Percentiles rank a stretch among this genome's conserved stretches.
Conservation (phyloP, 306 rosid species). For the Sophora flavescens region DNA sequence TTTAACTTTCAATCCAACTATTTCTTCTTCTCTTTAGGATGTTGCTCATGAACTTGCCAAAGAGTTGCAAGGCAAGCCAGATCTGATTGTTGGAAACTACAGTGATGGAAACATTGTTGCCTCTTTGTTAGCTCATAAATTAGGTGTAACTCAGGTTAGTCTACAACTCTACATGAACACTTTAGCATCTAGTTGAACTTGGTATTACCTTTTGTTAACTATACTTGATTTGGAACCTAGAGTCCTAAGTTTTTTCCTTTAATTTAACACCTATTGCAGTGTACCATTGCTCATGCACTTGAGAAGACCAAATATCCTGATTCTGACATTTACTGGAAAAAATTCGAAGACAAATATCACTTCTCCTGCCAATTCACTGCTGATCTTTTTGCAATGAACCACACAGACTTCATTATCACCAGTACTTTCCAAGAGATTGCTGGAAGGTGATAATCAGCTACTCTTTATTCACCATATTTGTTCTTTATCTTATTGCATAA, state of each 20-base stretch:
- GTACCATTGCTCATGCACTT: slow-evolving; percentile 98
- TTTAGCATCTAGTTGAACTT: not conserved
- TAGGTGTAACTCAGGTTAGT: slow-evolving; percentile 93
- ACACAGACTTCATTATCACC: slow-evolving; percentile 96
- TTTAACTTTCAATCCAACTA: not conserved
- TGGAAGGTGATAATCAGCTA: slow-evolving; percentile 72
- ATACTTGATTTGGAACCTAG: not conserved
- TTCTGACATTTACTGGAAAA: slow-evolving; percentile 96
- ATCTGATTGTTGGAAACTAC: slow-evolving; percentile 96
- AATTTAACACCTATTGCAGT: slow-evolving; percentile 52
- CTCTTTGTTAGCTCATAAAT: slow-evolving; percentile 85
- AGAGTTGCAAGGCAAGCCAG: slow-evolving; percentile 95
- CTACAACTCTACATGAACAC: slow-evolving; percentile 36
- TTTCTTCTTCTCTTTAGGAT: slow-evolving; percentile 62
- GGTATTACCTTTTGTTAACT: not conserved
- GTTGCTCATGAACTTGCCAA: slow-evolving; percentile 81
- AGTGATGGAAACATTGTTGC: slow-evolving; percentile 99
- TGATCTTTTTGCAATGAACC: slow-evolving; percentile 98
- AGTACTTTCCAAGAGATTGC: slow-evolving; percentile 99
- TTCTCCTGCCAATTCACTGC: slow-evolving; percentile 96
- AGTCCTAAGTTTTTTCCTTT: not conserved
- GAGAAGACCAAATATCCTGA: slow-evolving; percentile 98
- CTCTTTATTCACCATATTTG: slow-evolving; percentile 9
- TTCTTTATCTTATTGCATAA: not conserved
- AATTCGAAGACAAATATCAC: slow-evolving; percentile 86